Base-by-base conservation (phyloP, 129 eudicot species). In the Flaveria robusta region DNA sequence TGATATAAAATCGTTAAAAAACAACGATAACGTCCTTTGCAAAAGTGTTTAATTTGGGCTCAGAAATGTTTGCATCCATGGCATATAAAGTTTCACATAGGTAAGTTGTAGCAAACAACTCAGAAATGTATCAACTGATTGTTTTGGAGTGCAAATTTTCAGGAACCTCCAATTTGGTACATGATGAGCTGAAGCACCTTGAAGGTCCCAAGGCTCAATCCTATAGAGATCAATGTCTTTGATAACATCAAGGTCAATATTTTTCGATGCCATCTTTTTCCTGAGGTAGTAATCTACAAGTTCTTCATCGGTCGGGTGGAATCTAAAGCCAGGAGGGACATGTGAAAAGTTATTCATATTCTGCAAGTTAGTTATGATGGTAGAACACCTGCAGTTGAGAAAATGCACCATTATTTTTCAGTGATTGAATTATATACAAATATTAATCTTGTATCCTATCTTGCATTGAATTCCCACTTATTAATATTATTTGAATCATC, bases 191-290 rank as follows among this genome's bases (percentile, higher is more conserved):
- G 19, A 55, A 63, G 71, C 55, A 92, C 98, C 98, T 92, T 89
- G 91, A 74, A 92, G 98, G 82, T 92, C 98, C 98, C 98, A 92
- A 19, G 98, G 98, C 86, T 92, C 98, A 55, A 92, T 92, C 76
- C 77, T 87, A 81, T 92, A 92, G 24, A 92, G 97, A 86, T 92
- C 97, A 29, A 92, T 81, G 70, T 92, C 96, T 80, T 88, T 92
- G 60, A 92, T 92, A 68, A 92, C 93, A 84, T 92, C 92, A 12
- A 92, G 88, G 79, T 90, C 96, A 14, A 92, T 92, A 71, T 85
- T 81, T 83, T 84, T 88, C 11, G 92, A 82, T n/a, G 94, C 92
- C 26, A 92, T 71, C 82, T 92, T 90, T 76, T 90, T 92, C 41
- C 91, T 74, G 18, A 92, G 93, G 74, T 92, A 92, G 82, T 92